Percentiles rank a stretch among this genome's conserved stretches.
Conservation (phyloP, 164 flowering plant species). For the Echeveria elegans region DNA sequence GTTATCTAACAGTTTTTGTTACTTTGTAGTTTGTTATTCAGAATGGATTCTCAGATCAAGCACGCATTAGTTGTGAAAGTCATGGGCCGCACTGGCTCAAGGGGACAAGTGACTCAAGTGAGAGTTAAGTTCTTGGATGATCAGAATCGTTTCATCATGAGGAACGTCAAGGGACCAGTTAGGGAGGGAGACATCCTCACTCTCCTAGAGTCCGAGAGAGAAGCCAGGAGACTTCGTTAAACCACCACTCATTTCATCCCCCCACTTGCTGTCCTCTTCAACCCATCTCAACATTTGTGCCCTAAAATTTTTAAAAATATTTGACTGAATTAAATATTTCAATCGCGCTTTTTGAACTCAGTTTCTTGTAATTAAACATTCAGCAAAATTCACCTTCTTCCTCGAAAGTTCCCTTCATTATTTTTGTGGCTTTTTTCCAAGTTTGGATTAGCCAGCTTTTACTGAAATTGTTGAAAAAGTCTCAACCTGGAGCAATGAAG, state of each 20-base stretch:
- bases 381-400: no score
- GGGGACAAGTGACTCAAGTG: constrained; percentile 1
- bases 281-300: no score
- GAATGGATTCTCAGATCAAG: constrained; percentile 6
- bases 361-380: no score
- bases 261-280: background rate
- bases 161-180: constrained; percentile 3
- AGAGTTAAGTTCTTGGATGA: constrained; percentile 5
- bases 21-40: background rate
- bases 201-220: background rate
- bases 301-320: no score
- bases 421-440: no score
- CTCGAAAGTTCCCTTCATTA: no score
- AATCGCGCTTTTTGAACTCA: no score
- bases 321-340: background rate
- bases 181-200: constrained; percentile 9
- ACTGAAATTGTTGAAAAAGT: no score
- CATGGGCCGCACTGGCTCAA: constrained; percentile 2
- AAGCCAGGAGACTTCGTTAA: constrained; percentile 17
- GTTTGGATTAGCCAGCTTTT: no score
- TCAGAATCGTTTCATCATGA: constrained; percentile 6
- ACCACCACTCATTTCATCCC: constrained; percentile 1
- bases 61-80: constrained; percentile 1
- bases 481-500: no score
- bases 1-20: background rate